Base-by-base conservation (phyloP, 208 protist species). In the Trypanosoma congolense region DNA sequence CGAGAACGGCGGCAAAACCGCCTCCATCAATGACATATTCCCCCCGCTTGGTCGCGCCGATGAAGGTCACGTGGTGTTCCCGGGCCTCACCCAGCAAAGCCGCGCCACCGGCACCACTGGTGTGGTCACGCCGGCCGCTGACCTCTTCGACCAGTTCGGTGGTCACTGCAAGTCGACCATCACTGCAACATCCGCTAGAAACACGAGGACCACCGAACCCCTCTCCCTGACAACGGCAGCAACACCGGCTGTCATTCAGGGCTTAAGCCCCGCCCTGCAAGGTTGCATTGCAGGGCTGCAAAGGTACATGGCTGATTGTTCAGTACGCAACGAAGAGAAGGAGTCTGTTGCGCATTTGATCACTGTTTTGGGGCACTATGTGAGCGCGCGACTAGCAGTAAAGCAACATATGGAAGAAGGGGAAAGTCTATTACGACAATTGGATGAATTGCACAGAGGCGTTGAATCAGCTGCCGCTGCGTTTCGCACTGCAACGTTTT, bases 311-410 rank as follows among this genome's bases (percentile, higher is more conserved):
- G 24, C 12, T 45, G 21, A 30, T 12, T 21, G 19, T 2, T 30
- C 10, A 33, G 30, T 61, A 8, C 33, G 4, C 18, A n/a, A 16
- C 1, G 61, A 47, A n/a, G 61, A 68, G 35, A 61, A 61, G 44
- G 24, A 6, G 25, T 14, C 22, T 0, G 22, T 61, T 5, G 35
- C 19, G 16, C 9, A 22, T 9, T 49, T 61, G 4, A 10, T 61
- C 9, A 22, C 28, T 1, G 40, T 52, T 1, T 3, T 68, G 6
- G 29, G 33, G 25, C 1, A 1, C 1, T 60, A 61, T 22, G 19
- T 48, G 18, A 41, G 44, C 25, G 12, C 46, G 5, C 54, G 54
- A 2, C 14, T 68, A 12, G 43, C 14, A 24, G 12, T 54, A 19
- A 29, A 49, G 19, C 24, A 55, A 21, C 2, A 29, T 12, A 16